These are phyloP conservation scores for Microsporum canis DNA, from an alignment of 2,329 filamentous ascomycete genomes.

Conservation along the genomic window DNA sequence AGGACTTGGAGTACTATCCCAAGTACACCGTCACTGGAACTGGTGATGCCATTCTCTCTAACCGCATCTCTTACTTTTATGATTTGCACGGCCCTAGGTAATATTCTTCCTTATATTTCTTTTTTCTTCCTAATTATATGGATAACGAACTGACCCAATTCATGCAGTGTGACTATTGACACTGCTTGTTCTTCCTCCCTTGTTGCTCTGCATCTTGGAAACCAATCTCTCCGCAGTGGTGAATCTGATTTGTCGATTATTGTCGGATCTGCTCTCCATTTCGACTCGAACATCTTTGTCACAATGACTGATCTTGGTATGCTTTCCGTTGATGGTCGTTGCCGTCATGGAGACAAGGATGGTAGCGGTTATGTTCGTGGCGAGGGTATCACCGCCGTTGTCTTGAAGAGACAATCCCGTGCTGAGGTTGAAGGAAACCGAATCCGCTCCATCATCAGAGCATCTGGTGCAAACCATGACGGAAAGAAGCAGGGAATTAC, in stretches of 20 bases:
- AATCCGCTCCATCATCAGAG: constrained; percentile 35
- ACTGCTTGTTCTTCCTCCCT: constrained; percentile 22
- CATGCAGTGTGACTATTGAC: constrained; percentile 18
- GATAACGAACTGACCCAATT: background rate
- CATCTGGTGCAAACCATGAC: constrained; percentile 16
- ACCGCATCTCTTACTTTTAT: constrained; percentile 21
- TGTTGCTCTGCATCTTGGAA: constrained; percentile 18
- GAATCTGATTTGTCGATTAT: constrained; percentile 13
- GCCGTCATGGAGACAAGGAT: constrained; percentile 68
- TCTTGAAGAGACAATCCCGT: constrained; percentile 70
- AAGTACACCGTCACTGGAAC: constrained; percentile 20
- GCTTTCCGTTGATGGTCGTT: constrained; percentile 42
- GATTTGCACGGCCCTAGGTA: constrained; percentile 21
- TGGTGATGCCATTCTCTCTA: constrained; percentile 22
- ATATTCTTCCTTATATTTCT: background rate
- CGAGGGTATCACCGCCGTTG: constrained; percentile 61
- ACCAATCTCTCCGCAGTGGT: constrained; percentile 16
- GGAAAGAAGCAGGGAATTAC: constrained; percentile 29
- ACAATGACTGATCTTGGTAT: constrained; percentile 10
- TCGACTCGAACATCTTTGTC: constrained; percentile 13
- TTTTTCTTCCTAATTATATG: background rate
- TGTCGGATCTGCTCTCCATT: constrained; percentile 10
- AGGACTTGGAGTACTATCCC: constrained; percentile 19
- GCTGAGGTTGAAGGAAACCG: constrained; percentile 47
- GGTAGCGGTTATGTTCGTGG: constrained; percentile 76